These are phyloP conservation scores for Heliamphora pulchella DNA, from an alignment of 179 eudicot genomes.

Conservation along the genomic window DNA sequence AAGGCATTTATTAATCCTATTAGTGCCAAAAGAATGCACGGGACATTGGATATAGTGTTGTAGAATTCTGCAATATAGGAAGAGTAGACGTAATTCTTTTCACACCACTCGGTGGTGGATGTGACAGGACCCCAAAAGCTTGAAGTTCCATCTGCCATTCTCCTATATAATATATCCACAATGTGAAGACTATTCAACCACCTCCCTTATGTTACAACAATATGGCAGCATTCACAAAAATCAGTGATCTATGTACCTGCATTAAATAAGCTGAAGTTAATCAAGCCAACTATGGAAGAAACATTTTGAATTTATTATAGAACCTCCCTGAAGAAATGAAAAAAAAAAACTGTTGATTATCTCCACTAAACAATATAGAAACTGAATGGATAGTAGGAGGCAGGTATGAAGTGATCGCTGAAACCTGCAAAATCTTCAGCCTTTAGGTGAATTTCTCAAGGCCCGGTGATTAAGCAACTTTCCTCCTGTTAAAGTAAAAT, in stretches of 20 bases:
- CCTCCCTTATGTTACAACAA: slow-evolving; percentile 11
- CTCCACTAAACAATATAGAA: too few relatives aligned
- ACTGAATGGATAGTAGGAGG: neutral
- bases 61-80: slow-evolving; percentile 65
- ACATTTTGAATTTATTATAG: neutral
- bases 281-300: slow-evolving; percentile 8
- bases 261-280: slow-evolving; percentile 1
- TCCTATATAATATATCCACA: neutral
- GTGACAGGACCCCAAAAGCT: slow-evolving; percentile 89
- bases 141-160: slow-evolving; percentile 50
- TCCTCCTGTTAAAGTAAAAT: neutral
- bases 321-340: neutral
- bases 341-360: neutral
- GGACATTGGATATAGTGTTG: slow-evolving; percentile 67
- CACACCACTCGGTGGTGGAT: slow-evolving; percentile 68
- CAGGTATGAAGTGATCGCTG: neutral
- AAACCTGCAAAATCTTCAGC: neutral
- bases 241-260: slow-evolving; percentile 9
- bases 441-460: neutral
- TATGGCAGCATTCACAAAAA: neutral
- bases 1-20: slow-evolving; percentile 56
- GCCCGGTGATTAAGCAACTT: neutral
- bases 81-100: slow-evolving; percentile 54
- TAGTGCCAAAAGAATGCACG: slow-evolving; percentile 52
- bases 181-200: neutral